Evolutionary conservation across 148 eudicot species (phyloP), one percentile per base, ranked within the genome.

Genomic region (Oxyria digyna): DNA sequence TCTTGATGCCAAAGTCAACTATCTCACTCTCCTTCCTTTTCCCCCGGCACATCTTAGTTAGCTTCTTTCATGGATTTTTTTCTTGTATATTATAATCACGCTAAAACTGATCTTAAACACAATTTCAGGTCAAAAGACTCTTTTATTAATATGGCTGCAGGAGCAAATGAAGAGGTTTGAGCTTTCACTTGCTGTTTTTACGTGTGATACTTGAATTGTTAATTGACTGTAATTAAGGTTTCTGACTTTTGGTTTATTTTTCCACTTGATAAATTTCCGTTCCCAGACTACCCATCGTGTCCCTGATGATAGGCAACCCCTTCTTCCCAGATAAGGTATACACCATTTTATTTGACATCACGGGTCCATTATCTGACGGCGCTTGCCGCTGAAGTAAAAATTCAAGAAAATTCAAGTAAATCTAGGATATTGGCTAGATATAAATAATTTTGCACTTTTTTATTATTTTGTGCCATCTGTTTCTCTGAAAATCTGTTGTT

Each of bases 101-200:
- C 29, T 17, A 31, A 12, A 6, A 31, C 38, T 29, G 5, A 14
- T 59, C 65, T 27, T 59, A 59, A 59, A 59, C 37, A 59, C 37
- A 4, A 41, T 55, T 73, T 67, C 82, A 89, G 89, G 84, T 72
- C 79, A 54, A 83, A 76, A 76, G 69, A 83, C 62, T 78, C 84
- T 49, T 80, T 85, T 68, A 38, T 86, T 79, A 80, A 88, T 35
- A 88, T 89, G 82, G 81, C 97, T 63, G 96, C 92, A 26, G 92
- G 96, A 84, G 97, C 92, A 69, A 89, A 85, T 80, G 96, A 86
- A 71, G 97, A 88, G 95, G 97, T 91, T 68, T 73, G 71, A 20
- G 21, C 67, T 57, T 42, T 24, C 11, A 33, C 15, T 37, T 42
- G 26, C 11, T 31, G 9, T 13, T 12, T 31, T 7, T 37, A 37